These are phyloP conservation scores for Astrocystis sublimbata DNA, from an alignment of 495 filamentous ascomycete genomes.

Conservation along the genomic window DNA sequence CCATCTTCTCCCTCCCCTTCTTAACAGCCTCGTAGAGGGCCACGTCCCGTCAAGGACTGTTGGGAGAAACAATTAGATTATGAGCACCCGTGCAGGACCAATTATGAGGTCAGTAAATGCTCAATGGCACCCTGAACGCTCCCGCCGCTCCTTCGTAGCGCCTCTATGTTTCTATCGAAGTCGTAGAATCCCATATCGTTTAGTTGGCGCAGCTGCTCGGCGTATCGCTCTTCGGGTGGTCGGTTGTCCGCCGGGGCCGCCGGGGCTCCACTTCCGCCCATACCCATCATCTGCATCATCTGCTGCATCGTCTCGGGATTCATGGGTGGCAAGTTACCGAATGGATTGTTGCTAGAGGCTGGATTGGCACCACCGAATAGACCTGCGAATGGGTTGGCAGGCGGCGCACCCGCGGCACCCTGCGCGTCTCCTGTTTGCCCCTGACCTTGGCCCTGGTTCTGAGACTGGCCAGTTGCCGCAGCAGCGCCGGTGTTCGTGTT, in stretches of 20 bases:
- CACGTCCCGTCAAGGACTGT: not conserved
- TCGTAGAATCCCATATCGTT: constrained; percentile 99
- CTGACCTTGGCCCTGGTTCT: too few species aligned
- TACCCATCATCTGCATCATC: constrained; percentile 41
- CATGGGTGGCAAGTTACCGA: constrained; percentile 22
- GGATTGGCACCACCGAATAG: constrained; percentile 37
- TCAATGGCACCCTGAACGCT: constrained; percentile 96
- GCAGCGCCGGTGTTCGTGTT: constrained; percentile 8
- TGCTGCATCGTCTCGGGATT: constrained; percentile 49
- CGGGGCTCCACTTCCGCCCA: constrained; percentile 37
- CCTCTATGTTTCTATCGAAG: constrained; percentile 89
- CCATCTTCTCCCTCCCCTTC: not conserved
- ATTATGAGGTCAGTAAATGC: constrained; percentile 56
- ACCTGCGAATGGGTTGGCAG: constrained; percentile 46
- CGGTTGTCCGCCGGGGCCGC: constrained; percentile 70
- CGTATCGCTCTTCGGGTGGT: constrained; percentile 92
- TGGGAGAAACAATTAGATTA: not conserved
- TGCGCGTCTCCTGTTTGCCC: constrained; percentile 23
- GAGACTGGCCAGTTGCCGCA: constrained; percentile 23
- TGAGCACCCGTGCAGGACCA: not conserved
- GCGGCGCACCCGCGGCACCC: constrained; percentile 26
- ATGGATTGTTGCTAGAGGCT: constrained; percentile 14
- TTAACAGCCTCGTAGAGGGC: not conserved
- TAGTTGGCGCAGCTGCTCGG: constrained; percentile 83
- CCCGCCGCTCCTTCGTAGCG: constrained; percentile 84